These are phyloP conservation scores for Cutaneotrichosporon arboriforme DNA, from an alignment of 1,284 basidiomycete species.

Conservation along the genomic window DNA sequence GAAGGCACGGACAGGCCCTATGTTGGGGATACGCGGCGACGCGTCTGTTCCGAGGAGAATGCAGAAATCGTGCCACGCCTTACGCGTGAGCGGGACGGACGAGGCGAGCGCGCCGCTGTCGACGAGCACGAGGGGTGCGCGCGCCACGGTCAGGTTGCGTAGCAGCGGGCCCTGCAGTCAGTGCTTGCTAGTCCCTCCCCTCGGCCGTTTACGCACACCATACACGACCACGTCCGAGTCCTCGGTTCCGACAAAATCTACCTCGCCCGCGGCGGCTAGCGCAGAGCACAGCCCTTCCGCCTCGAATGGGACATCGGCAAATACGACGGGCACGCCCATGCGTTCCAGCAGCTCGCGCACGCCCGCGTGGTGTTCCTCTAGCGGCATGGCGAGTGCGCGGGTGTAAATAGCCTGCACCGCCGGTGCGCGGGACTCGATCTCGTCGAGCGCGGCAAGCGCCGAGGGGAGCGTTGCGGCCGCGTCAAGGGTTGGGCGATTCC, in stretches of 20 bases:
- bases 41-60: slow-evolving; percentile 85
- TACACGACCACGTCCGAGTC: slow-evolving; percentile 57
- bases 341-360: slow-evolving; percentile 54
- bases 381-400: slow-evolving; percentile 30
- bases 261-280: slow-evolving; percentile 63
- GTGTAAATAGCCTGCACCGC: slow-evolving; percentile 26
- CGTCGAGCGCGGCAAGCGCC: slow-evolving; percentile 12
- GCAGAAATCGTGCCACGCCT: slow-evolving; percentile 69
- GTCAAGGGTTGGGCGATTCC: not conserved
- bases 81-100: slow-evolving; percentile 54
- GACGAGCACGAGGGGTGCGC: slow-evolving; percentile 58
- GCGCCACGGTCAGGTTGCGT: slow-evolving; percentile 61
- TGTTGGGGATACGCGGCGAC: slow-evolving; percentile 67
- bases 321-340: slow-evolving; percentile 71
- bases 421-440: slow-evolving; percentile 16
- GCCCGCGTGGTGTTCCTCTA: slow-evolving; percentile 31
- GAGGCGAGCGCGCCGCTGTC: slow-evolving; percentile 61
- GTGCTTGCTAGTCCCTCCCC: not conserved
- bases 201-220: slow-evolving; percentile 28
- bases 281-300: slow-evolving; percentile 75
- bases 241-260: slow-evolving; percentile 80
- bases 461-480: not conserved
- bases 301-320: slow-evolving; percentile 63
- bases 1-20: slow-evolving; percentile 69
- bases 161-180: slow-evolving; percentile 62